These are phyloP conservation scores for Phlyctochytrium bullatum DNA, from an alignment of 192 early-diverging fungal species.

Conservation along the genomic window DNA sequence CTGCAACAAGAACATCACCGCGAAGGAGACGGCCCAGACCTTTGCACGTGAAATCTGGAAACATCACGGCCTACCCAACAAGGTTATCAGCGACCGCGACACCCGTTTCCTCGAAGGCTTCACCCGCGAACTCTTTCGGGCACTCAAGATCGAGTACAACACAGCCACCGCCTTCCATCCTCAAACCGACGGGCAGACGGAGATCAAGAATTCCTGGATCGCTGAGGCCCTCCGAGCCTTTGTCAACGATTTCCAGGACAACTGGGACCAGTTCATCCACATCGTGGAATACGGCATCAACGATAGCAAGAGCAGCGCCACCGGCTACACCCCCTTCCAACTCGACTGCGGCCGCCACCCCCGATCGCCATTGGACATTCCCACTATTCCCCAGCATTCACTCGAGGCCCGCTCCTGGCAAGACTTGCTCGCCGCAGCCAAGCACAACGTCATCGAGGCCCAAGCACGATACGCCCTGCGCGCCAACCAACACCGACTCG, in stretches of 20 bases:
- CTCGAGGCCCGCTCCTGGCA: neutral
- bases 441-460: neutral
- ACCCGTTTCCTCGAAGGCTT: constrained; percentile 39
- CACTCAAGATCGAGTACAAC: constrained; percentile 28
- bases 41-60: neutral
- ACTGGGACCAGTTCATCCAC: constrained; percentile 40
- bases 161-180: constrained; percentile 37
- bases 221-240: constrained; percentile 25
- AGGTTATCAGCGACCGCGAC: constrained; percentile 46
- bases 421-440: neutral
- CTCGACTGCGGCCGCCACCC: constrained; percentile 17
- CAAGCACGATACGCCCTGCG: neutral
- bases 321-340: constrained; percentile 32
- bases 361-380: neutral
- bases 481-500: neutral
- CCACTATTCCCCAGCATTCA: neutral
- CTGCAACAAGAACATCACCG: constrained; percentile 1
- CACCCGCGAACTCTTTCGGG: constrained; percentile 9
- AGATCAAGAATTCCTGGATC: constrained; percentile 27
- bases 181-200: constrained; percentile 37
- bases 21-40: neutral
- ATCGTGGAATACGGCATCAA: constrained; percentile 52
- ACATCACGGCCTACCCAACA: constrained; percentile 32
- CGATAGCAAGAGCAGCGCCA: constrained; percentile 32
- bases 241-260: constrained; percentile 30